Evolutionary conservation across 345 rosid genomes (phyloP), one percentile per base, ranked within the genome.

Genomic region (Microthlaspi erraticum): DNA sequence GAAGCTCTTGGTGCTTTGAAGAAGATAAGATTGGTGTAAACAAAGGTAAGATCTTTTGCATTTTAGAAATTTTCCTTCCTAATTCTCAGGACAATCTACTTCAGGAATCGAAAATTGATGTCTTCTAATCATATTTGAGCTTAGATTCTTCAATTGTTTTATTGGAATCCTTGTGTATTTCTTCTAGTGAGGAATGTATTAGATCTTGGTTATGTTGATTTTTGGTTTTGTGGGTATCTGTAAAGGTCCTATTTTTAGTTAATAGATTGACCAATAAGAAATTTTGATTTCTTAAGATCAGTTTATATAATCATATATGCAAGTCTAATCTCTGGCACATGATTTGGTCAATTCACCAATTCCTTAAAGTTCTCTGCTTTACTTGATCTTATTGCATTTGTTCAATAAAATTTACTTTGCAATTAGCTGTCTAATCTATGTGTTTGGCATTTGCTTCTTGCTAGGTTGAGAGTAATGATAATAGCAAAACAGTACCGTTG

Each of bases 401-500:
- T 56, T 48, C 44, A 48, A 0, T 73, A 32, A 42, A 12, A 5
- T 2, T 2, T 32, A 14, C n/a, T 34, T 68, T 16, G 42, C 4
- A 3, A 6, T 18, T 17, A 8, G 43, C 2, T 31, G 39, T 1
- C 10, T 20, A 29, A 29, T 0, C 54, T 16, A 53, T 23, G 29
- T 37, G n/a, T 53, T 19, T 11, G 2, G 0, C 17, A 16, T 44
- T 32, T 70, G 41, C 11, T 58, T 58, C 29, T 53, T 54, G 60
- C 31, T 58, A 56, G 66, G 77, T 68, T 52, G 68, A 77, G 66
- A 55, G 10, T n/a, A 54, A 91, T 91, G 93, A 82, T 87, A 44
- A 77, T 92, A 57, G 86, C 89, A 12, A 94, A 91, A 80, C 98
- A 94, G 58, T 85, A 91, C 73, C 93, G 98, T 17, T 94, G 99